A percentile compares a stretch with the other conserved stretches of the same genome.
These are phyloP conservation scores for Polygonum aviculare DNA, from an alignment of 148 eudicot genomes.

Conservation along the genomic window DNA sequence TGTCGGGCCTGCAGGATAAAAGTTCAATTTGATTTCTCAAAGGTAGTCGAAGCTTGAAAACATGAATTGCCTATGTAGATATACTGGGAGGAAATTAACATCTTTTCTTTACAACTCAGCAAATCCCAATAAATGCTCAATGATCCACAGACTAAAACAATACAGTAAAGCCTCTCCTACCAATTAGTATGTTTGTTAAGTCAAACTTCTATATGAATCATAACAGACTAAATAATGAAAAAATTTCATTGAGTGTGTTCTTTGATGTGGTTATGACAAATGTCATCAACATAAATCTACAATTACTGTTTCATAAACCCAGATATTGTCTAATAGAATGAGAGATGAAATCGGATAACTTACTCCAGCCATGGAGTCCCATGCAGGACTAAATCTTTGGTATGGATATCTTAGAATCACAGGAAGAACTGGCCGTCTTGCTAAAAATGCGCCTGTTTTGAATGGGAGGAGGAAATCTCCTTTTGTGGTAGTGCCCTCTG, in stretches of 20 bases:
- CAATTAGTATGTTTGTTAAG: neutral
- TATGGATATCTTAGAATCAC: conserved; percentile 88
- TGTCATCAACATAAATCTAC: neutral
- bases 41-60: neutral
- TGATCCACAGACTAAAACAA: neutral
- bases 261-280: too few relatives aligned
- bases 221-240: neutral
- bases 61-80: neutral
- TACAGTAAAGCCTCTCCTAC: neutral
- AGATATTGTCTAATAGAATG: neutral
- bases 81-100: neutral
- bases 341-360: conserved; percentile 23
- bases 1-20: conserved; percentile 62
- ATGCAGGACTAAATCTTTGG: conserved; percentile 95
- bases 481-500: conserved; percentile 99
- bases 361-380: conserved; percentile 98
- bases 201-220: neutral
- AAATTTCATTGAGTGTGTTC: neutral
- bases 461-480: conserved; percentile 92
- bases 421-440: conserved; percentile 87
- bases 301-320: neutral
- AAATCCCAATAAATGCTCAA: neutral
- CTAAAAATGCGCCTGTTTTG: conserved; percentile 88
- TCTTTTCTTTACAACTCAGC: neutral
- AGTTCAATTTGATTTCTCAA: neutral